Evolutionary conservation across 345 rosid genomes (phyloP).

Genomic region (Theobroma cacao): DNA sequence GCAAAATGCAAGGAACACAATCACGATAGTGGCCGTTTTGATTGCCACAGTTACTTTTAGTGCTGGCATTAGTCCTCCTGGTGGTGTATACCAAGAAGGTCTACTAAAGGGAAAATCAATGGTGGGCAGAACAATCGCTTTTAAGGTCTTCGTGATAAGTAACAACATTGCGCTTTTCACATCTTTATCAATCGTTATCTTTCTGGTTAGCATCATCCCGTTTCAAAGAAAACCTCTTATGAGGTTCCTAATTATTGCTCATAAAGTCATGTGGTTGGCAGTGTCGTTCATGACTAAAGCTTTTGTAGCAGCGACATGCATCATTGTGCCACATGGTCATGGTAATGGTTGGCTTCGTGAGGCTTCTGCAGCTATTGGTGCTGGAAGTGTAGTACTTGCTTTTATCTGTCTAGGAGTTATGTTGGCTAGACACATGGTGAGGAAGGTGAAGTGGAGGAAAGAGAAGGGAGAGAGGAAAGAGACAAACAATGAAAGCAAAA

Average conservation of each 20-base stretch:
- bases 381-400: background rate
- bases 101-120: background rate
- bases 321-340: background rate
- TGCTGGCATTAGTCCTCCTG: background rate
- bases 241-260: background rate
- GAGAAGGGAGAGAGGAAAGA: background rate
- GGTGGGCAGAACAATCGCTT: background rate
- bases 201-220: background rate
- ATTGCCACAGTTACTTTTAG: background rate
- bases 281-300: background rate
- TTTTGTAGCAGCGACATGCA: background rate
- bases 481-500: background rate
- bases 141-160: background rate
- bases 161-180: background rate
- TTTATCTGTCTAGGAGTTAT: background rate
- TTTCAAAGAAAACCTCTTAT: background rate
- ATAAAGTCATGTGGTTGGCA: background rate
- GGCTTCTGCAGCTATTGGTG: background rate
- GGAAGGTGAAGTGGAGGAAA: background rate
- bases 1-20: background rate
- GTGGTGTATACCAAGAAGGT: background rate
- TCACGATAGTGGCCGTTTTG: background rate
- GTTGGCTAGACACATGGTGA: background rate
- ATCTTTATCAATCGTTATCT: background rate
- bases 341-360: background rate